A percentile compares a stretch with the other conserved stretches of the same genome.
These are phyloP conservation scores for Wickerhamomyces canadensis DNA, from an alignment of 805 yeast species.

Conservation along the genomic window DNA sequence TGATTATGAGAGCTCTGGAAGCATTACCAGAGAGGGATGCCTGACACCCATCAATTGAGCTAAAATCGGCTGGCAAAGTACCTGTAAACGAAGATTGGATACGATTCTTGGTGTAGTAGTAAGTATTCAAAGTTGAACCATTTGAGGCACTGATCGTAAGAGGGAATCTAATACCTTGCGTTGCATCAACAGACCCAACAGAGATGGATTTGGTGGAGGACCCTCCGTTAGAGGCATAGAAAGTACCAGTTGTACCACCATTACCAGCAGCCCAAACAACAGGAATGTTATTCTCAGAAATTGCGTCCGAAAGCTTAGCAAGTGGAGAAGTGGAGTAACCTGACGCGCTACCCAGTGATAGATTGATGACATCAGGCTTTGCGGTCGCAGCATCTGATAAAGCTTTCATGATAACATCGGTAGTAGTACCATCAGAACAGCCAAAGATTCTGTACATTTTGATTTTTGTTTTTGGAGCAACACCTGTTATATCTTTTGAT, in stretches of 20 bases:
- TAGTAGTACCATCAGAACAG: slow-evolving; percentile 6
- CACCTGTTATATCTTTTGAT: slow-evolving; percentile 6
- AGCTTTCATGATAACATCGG: slow-evolving; percentile 13
- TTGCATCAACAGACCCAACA: slow-evolving; percentile 11
- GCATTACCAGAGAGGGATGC: neutral
- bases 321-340: slow-evolving; percentile 12
- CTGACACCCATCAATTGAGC: slow-evolving; percentile 5
- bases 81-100: slow-evolving; percentile 2
- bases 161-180: slow-evolving; percentile 5
- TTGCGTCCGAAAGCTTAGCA: slow-evolving; percentile 7
- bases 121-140: slow-evolving; percentile 5
- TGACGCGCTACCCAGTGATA: slow-evolving; percentile 11
- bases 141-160: slow-evolving; percentile 7
- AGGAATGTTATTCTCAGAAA: slow-evolving; percentile 7
- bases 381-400: slow-evolving; percentile 12
- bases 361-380: slow-evolving; percentile 8
- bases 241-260: slow-evolving; percentile 10
- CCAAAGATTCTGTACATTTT: slow-evolving; percentile 12
- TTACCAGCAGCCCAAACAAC: slow-evolving; percentile 15
- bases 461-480: slow-evolving; percentile 14
- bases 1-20: slow-evolving; percentile 3
- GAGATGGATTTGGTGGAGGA: slow-evolving; percentile 10
- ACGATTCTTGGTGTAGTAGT: slow-evolving; percentile 6
- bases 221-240: slow-evolving; percentile 12
- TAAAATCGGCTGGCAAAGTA: slow-evolving; percentile 1